Evolutionary conservation across 2,329 filamentous ascomycete genomes (phyloP), one percentile per base, ranked within the genome.

Genomic region (Colletotrichum sp.): DNA sequence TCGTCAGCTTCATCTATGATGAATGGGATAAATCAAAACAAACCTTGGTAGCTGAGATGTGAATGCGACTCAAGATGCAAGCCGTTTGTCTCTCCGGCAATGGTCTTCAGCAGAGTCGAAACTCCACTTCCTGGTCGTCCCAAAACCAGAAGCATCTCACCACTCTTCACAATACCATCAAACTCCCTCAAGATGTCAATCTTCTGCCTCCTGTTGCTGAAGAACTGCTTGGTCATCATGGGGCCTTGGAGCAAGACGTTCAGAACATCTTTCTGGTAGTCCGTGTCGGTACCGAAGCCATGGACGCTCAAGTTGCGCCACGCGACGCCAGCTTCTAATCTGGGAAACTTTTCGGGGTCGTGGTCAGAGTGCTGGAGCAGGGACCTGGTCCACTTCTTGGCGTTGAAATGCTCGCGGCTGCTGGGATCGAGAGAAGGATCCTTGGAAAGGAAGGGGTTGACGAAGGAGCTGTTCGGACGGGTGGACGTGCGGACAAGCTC

Each of bases 91-190:
- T 92, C 87, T n/a, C 88, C 88, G 0, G 86, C 85, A 21, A 92
- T 85, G 0, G 90, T 87, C 80, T 92, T 92, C 12, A 92, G 82
- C 2, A 92, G 81, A 0, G 90, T 92, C n/a, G 87, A 88, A 78
- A 90, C 91, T 18, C 90, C 90, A 48, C 81, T 82, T 2, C 85
- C 85, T 6, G 90, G 91, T 38, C 90, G 88, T 12, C 92, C 92
- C 7, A 93, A 76, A 1, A 82, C 81, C 2, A 82, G 75, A 0
- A 82, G n/a, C 63, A 82, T 30, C 61, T 82, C 88, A 26, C 88
- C 88, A 68, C 82, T 86, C 76, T 83, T 86, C 13, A 90, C 85
- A n/a, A 90, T 76, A 61, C 89, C 89, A 75, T 90, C 88, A 71
- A 90, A 89, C 62, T 88, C 82, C 7, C 84, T 83, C 69, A 90